Base-by-base conservation (phyloP, 345 rosid genomes). In the Lepidium aucheri region DNA sequence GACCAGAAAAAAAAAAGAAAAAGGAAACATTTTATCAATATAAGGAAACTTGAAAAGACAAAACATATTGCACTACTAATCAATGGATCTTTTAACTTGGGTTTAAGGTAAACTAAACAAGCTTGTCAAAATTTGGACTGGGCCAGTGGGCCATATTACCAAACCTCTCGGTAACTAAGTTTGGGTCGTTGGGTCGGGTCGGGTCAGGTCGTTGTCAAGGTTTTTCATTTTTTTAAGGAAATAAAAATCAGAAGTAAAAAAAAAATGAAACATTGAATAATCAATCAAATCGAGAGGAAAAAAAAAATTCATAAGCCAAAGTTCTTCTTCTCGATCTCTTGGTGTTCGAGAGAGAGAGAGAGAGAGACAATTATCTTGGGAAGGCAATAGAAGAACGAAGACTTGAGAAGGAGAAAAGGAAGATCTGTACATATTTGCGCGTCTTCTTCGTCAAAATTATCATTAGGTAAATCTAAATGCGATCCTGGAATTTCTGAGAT, bases 241-340 rank as follows among this genome's bases (percentile, higher is more conserved):
- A 58, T 5, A 53, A 24, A 68, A 22, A 20, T n/a, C 14, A 58
- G 6, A 15, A 46, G 5, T 32, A 10, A 32, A 55, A 2, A 34
- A 8, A 45, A 60, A 53, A 52, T 33, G 38, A 53, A 45, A 17
- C 53, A 61, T 53, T 43, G 55, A 70, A 43, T 16, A 63, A 70
- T 51, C 76, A 63, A 70, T 51, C 76, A 65, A 73, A 72, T 73
- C 72, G 72, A 73, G 67, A 22, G n/a, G n/a, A n/a, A n/a, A 72
- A 72, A 22, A 72, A 20, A 72, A 49, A 10, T 71, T 55, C 53
- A 46, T 71, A 38, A 26, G 6, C 50, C 53, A 65, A 65, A 65
- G 56, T 67, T 73, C 52, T 17, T 64, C 71, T 73, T 43, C 72
- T 60, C 68, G 73, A 67, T 73, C 73, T 66, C 67, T 59, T 73